Percentiles rank a stretch among this genome's conserved stretches.
phyloP scores from a whole-genome alignment of 495 filamentous ascomycete species.

The Xylaria grammica region DNA sequence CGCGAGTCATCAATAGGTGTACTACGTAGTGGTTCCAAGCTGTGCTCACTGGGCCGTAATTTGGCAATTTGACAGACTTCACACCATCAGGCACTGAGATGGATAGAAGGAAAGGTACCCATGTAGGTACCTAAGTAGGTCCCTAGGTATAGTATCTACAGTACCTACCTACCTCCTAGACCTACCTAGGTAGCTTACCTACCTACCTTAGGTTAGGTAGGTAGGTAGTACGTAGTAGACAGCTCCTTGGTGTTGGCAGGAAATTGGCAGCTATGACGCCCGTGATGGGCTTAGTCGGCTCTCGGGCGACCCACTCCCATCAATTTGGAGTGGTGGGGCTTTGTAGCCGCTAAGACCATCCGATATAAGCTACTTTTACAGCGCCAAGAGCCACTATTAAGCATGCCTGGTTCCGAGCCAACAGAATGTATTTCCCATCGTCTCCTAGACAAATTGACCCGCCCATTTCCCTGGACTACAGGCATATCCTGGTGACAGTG shows the following conservation, averaged over 20 bases:
- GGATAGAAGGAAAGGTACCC: neutral
- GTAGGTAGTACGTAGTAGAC: neutral
- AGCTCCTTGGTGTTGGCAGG: conserved; percentile 6
- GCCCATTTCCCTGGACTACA: conserved; percentile 5
- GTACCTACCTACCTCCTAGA: neutral
- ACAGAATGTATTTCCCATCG: conserved; percentile 11
- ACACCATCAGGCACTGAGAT: neutral
- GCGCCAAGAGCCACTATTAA: neutral
- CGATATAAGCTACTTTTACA: conserved; percentile 10
- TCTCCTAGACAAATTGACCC: neutral
- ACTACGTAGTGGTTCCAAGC: neutral
- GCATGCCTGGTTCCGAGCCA: neutral
- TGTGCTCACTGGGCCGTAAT: conserved; percentile 8
- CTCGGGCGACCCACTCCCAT: conserved; percentile 13
- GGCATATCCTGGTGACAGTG: conserved; percentile 15
- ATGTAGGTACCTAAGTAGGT: no score
- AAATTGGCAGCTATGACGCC: conserved; percentile 24
- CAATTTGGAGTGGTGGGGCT: conserved; percentile 19
- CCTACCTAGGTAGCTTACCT: neutral
- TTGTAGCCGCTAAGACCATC: neutral
- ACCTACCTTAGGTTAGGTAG: neutral
- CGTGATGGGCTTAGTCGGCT: conserved; percentile 16
- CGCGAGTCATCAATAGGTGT: neutral
- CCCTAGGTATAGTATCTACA: neutral
- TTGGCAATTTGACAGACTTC: neutral